Conservation (phyloP, 805 yeast genomes). For the Saccharomyces cerevisiae region DNA sequence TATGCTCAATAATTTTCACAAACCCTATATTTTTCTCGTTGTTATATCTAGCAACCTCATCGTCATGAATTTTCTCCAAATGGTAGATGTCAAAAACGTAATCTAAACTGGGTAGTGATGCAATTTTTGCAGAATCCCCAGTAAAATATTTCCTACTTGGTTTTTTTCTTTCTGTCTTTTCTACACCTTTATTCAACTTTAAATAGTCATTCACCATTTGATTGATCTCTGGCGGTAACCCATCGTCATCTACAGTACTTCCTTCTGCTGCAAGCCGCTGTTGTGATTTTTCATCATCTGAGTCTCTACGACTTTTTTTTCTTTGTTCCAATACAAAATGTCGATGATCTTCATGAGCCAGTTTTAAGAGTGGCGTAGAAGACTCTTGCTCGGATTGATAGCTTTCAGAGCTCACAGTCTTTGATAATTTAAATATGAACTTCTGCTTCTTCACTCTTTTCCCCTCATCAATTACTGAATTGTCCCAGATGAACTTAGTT, state of each 20-base stretch:
- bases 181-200: slow-evolving; percentile 29
- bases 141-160: slow-evolving; percentile 19
- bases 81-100: slow-evolving; percentile 89
- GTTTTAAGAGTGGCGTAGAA: slow-evolving; percentile 22
- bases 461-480: slow-evolving; percentile 29
- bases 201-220: slow-evolving; percentile 66
- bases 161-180: slow-evolving; percentile 16
- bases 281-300: slow-evolving; percentile 11
- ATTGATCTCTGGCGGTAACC: slow-evolving; percentile 54
- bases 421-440: slow-evolving; percentile 40
- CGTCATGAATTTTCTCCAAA: slow-evolving; percentile 56
- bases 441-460: slow-evolving; percentile 28
- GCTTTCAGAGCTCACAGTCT: slow-evolving; percentile 36
- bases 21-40: slow-evolving; percentile 31
- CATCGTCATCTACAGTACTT: slow-evolving; percentile 8
- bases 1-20: slow-evolving; percentile 35
- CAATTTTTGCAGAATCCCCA: slow-evolving; percentile 10
- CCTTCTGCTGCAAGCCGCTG: neutral
- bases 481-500: neutral
- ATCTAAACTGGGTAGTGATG: slow-evolving; percentile 38
- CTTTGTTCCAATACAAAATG: slow-evolving; percentile 28
- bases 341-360: slow-evolving; percentile 16
- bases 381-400: slow-evolving; percentile 20
- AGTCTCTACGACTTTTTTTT: slow-evolving; percentile 19
- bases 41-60: slow-evolving; percentile 30